Evolutionary conservation across 169 alveolate genomes (phyloP).

Genomic region (Amoebophrya sp.): DNA sequence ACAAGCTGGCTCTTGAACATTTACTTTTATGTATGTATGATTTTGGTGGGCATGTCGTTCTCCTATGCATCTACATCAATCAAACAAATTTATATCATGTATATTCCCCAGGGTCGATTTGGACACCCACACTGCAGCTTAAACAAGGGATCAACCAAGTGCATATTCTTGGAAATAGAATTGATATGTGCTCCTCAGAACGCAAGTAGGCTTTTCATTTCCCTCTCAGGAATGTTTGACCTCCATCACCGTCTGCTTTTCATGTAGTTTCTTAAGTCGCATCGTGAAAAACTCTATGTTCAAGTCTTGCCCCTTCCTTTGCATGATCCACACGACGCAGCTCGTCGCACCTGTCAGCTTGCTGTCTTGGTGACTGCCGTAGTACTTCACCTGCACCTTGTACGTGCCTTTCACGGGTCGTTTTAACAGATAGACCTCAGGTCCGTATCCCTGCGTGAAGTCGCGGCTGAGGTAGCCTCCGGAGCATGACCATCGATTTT

Average conservation of each 20-base stretch:
- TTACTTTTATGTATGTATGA: too few relatives aligned
- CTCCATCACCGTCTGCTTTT: background rate
- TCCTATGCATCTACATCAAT: too few relatives aligned
- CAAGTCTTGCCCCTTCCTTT: background rate
- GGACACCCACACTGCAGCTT: too few relatives aligned
- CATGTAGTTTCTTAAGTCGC: background rate
- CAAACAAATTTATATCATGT: too few relatives aligned
- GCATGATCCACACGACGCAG: background rate
- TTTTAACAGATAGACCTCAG: background rate
- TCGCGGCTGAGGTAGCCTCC: background rate
- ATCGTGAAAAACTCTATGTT: background rate
- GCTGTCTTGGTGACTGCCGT: background rate
- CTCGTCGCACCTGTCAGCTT: background rate
- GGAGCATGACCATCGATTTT: background rate
- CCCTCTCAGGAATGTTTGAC: background rate
- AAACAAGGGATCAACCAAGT: too few relatives aligned
- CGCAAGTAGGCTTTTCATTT: too few relatives aligned
- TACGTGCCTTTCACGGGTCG: background rate
- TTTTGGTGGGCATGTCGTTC: too few relatives aligned
- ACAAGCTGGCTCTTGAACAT: too few relatives aligned
- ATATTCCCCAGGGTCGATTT: too few relatives aligned
- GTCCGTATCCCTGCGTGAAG: background rate
- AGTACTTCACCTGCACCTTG: background rate
- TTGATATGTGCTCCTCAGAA: too few relatives aligned
- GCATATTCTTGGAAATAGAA: too few relatives aligned